Conservation (phyloP, 352 stramenopile species). For the Pythium volutum region DNA sequence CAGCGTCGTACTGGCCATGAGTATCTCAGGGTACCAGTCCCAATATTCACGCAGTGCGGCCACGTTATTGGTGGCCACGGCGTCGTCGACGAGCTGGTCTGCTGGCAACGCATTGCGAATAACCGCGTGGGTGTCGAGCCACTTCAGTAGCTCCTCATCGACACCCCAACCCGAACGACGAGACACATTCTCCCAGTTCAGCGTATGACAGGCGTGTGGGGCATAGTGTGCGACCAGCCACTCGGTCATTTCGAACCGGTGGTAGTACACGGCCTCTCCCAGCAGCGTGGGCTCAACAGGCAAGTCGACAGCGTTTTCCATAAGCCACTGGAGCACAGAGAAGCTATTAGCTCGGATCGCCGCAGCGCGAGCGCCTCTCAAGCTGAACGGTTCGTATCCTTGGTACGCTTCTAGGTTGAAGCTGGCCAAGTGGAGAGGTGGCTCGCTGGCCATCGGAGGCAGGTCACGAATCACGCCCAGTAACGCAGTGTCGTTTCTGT, state of each 20-base stretch:
- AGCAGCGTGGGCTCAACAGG: conserved; percentile 1
- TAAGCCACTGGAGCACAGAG: background rate
- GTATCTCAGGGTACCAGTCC: too few relatives aligned
- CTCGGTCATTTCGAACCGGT: conserved; percentile 1
- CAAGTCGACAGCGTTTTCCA: background rate
- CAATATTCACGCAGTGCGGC: background rate
- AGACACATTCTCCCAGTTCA: background rate
- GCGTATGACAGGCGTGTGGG: background rate
- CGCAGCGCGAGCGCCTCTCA: background rate
- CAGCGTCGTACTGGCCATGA: too few relatives aligned
- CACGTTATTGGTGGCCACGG: background rate
- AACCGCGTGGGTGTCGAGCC: background rate
- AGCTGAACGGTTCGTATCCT: background rate
- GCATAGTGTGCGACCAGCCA: background rate
- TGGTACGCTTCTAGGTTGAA: background rate
- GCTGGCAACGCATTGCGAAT: background rate
- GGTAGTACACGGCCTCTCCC: conserved; percentile 1
- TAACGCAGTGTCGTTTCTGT: background rate
- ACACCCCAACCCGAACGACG: background rate
- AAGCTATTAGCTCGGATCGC: background rate
- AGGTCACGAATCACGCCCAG: background rate
- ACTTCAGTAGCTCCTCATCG: background rate
- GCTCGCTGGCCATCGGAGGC: background rate
- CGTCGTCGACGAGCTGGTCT: background rate
- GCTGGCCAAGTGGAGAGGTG: background rate